Percentiles rank a stretch among this genome's conserved stretches.
Evolutionary conservation across 148 eudicot genomes (phyloP).

Genomic region (Arctostaphylos glauca): DNA sequence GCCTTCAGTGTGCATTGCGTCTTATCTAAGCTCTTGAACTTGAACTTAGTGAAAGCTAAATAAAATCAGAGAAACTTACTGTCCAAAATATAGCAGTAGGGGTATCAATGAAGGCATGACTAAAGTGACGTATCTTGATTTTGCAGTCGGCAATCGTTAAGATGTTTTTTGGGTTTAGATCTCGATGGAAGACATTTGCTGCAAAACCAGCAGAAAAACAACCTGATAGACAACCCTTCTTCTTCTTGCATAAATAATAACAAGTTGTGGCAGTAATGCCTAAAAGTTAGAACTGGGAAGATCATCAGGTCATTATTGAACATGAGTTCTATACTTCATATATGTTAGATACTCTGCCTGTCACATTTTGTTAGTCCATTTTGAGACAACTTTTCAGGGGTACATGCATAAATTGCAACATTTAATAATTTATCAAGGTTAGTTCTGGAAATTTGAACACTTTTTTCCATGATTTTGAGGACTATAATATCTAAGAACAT

Average conservation of each 20-base stretch:
- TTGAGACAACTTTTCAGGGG: background rate
- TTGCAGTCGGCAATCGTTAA: background rate
- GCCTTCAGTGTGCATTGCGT: background rate
- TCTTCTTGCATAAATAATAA: too few relatives aligned
- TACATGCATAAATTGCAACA: background rate
- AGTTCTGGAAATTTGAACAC: background rate
- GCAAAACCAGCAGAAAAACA: background rate
- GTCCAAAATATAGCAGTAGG: conserved; percentile 3
- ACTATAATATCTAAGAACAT: background rate
- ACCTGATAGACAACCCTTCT: too few relatives aligned
- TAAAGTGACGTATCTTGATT: conserved; percentile 2
- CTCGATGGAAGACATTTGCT: conserved; percentile 6
- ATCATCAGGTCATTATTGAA: background rate
- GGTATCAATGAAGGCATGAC: background rate
- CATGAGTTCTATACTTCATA: background rate
- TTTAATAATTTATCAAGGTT: background rate
- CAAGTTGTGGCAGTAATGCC: too few relatives aligned
- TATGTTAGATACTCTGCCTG: background rate
- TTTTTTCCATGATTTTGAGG: background rate
- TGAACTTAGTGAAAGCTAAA: background rate
- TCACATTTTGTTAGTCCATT: background rate
- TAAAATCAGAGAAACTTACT: background rate
- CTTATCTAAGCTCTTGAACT: background rate
- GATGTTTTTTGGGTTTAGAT: conserved; percentile 4
- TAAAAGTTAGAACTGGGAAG: background rate